phyloP scores from a whole-genome alignment of 345 rosid species.

The Eucalyptus urophylla region DNA sequence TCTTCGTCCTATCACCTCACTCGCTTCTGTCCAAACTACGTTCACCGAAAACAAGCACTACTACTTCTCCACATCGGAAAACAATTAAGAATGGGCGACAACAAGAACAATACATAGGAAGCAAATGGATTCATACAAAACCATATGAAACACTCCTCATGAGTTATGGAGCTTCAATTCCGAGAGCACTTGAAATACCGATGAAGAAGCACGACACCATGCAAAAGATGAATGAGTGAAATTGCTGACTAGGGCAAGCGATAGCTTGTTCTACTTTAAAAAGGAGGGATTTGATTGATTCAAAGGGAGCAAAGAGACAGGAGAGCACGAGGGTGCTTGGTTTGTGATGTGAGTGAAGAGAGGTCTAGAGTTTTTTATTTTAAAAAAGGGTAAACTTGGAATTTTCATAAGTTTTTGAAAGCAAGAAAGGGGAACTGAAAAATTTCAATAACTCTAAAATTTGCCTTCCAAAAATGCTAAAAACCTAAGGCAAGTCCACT shows the following conservation, averaged over 20 bases:
- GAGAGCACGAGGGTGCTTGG: not conserved
- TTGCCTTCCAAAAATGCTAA: not conserved
- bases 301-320: not conserved
- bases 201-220: not conserved
- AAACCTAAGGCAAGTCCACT: not conserved
- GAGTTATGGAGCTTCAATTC: not conserved
- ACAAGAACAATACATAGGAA: not conserved
- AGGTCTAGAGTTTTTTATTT: not conserved
- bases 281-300: not conserved
- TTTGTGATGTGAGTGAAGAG: not conserved
- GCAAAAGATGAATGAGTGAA: not conserved
- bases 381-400: not conserved
- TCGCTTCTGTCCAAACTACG: not conserved
- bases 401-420: not conserved
- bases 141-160: fast-evolving
- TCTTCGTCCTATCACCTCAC: not conserved
- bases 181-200: not conserved
- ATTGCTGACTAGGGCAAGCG: not conserved
- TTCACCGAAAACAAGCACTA: not conserved
- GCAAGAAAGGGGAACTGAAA: not conserved
- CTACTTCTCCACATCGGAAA: not conserved
- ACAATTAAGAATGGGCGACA: not conserved
- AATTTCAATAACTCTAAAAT: not conserved
- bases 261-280: not conserved
- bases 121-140: not conserved